phyloP scores from a whole-genome alignment of 768 basidiomycete species.

The Austroboletus festivus region DNA sequence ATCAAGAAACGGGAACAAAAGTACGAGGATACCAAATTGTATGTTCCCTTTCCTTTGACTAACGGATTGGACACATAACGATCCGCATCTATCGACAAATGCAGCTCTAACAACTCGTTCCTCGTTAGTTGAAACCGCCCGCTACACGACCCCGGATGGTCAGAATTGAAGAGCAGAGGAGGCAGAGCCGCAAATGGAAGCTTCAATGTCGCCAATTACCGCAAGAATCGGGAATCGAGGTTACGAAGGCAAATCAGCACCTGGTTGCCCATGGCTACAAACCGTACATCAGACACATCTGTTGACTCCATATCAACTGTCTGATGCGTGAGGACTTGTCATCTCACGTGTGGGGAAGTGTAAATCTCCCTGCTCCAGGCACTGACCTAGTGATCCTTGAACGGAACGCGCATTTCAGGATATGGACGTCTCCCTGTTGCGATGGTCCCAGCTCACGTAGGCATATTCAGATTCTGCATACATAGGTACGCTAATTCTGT shows the following conservation, averaged over 20 bases:
- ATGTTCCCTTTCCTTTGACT: slow-evolving; percentile 17
- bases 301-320: slow-evolving; percentile 67
- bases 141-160: slow-evolving; percentile 16
- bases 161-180: slow-evolving; percentile 13
- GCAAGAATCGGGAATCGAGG: slow-evolving; percentile 98
- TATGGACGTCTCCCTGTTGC: slow-evolving; percentile 28
- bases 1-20: slow-evolving; percentile 88
- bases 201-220: slow-evolving; percentile 81
- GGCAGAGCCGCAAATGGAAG: slow-evolving; percentile 49
- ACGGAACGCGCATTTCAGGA: slow-evolving; percentile 88
- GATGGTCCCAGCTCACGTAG: not conserved
- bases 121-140: slow-evolving; percentile 18
- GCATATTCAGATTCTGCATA: slow-evolving; percentile 65
- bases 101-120: slow-evolving; percentile 13
- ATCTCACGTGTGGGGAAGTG: slow-evolving; percentile 41
- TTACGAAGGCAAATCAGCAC: slow-evolving; percentile 78
- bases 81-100: slow-evolving; percentile 52
- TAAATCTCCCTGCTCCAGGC: slow-evolving; percentile 85
- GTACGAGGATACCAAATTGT: slow-evolving; percentile 69
- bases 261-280: not conserved
- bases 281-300: slow-evolving; percentile 96
- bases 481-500: slow-evolving; percentile 68
- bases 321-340: slow-evolving; percentile 52
- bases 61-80: slow-evolving; percentile 6
- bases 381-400: slow-evolving; percentile 84